Conservation (phyloP, 371 early-diverging fungal genomes). For the Mortierella sp. region DNA sequence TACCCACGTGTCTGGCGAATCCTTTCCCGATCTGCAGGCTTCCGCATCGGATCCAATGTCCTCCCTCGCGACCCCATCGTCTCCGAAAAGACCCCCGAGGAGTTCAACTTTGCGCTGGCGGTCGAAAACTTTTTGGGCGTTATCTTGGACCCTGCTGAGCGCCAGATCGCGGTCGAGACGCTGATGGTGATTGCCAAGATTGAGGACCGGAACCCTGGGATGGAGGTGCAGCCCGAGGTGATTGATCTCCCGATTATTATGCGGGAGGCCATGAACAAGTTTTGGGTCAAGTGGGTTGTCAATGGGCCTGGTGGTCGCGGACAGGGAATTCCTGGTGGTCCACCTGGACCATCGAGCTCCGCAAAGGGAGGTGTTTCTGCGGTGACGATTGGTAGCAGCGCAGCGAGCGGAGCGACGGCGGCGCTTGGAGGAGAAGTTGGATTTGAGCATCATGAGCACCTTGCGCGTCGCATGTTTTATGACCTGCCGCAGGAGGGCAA, state of each 20-base stretch:
- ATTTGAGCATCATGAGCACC: constrained; percentile 73
- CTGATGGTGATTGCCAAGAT: constrained; percentile 76
- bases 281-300: constrained; percentile 79
- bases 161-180: constrained; percentile 84
- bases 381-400: background rate
- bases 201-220: constrained; percentile 74
- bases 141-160: constrained; percentile 87
- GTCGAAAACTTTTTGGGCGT: constrained; percentile 80
- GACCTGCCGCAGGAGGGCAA: constrained; percentile 80
- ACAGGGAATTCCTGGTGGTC: constrained; percentile 5
- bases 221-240: constrained; percentile 64
- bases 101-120: constrained; percentile 82
- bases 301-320: constrained; percentile 57
- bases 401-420: background rate
- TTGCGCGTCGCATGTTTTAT: constrained; percentile 83
- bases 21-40: constrained; percentile 69
- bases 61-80: constrained; percentile 88
- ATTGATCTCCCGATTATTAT: constrained; percentile 75
- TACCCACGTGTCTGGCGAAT: constrained; percentile 85
- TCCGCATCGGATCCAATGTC: constrained; percentile 67
- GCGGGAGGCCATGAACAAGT: constrained; percentile 73
- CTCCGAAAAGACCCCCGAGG: constrained; percentile 89
- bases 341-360: background rate
- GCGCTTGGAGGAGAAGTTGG: constrained; percentile 44
- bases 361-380: background rate